These are phyloP conservation scores for Apostasia shenzhenica DNA, from an alignment of 106 monocot genomes.

Conservation along the genomic window DNA sequence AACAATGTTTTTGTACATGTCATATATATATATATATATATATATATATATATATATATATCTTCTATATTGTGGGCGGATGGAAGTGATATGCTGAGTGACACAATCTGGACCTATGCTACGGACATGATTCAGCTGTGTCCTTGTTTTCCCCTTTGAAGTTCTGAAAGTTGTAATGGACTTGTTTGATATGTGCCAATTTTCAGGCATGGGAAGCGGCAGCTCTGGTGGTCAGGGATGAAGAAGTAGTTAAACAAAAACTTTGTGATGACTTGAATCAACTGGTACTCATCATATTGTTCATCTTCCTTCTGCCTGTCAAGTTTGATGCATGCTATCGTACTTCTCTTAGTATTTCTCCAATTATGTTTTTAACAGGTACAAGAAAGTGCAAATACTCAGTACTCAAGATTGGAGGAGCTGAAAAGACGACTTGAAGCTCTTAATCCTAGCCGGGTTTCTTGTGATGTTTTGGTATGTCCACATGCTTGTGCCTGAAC, in stretches of 20 bases:
- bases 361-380: conserved; percentile 32
- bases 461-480: conserved; percentile 54
- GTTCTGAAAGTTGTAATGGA: too few relatives aligned
- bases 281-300: conserved; percentile 38
- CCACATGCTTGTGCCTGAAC: background rate
- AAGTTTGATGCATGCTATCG: background rate
- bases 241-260: conserved; percentile 77
- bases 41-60: too few relatives aligned
- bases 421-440: conserved; percentile 79
- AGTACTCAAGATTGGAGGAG: conserved; percentile 84
- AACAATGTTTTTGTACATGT: too few relatives aligned
- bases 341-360: background rate
- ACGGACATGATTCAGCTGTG: too few relatives aligned
- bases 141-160: too few relatives aligned
- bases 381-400: conserved; percentile 77
- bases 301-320: background rate
- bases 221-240: conserved; percentile 68
- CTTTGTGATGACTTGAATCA: conserved; percentile 92
- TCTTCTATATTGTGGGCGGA: too few relatives aligned
- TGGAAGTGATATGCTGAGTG: too few relatives aligned
- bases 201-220: conserved; percentile 91
- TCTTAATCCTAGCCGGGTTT: conserved; percentile 66
- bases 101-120: too few relatives aligned
- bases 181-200: too few relatives aligned
- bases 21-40: too few relatives aligned